phyloP scores from a whole-genome alignment of 2,329 filamentous ascomycete species.

The Aspergillus terreus region DNA sequence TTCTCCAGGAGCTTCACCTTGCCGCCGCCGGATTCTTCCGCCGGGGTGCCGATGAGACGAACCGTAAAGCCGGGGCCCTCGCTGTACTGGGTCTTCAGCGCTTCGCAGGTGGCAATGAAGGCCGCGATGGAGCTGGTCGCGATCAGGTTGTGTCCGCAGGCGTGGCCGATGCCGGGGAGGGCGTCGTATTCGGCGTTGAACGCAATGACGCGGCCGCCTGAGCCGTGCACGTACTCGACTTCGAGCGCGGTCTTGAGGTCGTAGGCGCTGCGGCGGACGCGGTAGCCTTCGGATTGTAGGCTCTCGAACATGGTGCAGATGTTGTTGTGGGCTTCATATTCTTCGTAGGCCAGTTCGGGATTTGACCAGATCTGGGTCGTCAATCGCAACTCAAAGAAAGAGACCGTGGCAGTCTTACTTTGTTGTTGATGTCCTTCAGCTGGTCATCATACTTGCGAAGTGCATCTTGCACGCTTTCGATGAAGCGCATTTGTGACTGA shows the following conservation, averaged over 20 bases:
- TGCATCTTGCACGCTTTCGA: slow-evolving; percentile 20
- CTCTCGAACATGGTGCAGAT: slow-evolving; percentile 40
- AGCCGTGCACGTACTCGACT: slow-evolving; percentile 31
- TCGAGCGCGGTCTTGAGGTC: slow-evolving; percentile 50
- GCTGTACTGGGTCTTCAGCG: slow-evolving; percentile 19
- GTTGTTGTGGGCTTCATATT: slow-evolving; percentile 49
- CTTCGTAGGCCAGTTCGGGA: slow-evolving; percentile 50
- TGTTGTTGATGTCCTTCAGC: slow-evolving; percentile 21
- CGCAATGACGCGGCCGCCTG: slow-evolving; percentile 22
- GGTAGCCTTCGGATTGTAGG: slow-evolving; percentile 35
- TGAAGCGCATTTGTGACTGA: slow-evolving; percentile 20
- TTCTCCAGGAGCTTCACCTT: slow-evolving; percentile 38
- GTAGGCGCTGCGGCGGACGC: slow-evolving; percentile 45
- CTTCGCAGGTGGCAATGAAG: slow-evolving; percentile 30
- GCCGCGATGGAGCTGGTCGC: slow-evolving; percentile 32
- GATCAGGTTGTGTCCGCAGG: slow-evolving; percentile 33
- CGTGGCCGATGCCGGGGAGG: slow-evolving; percentile 34
- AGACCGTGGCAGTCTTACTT: slow-evolving; percentile 10
- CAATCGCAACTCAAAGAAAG: background rate
- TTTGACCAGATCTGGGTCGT: slow-evolving; percentile 38
- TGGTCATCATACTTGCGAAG: slow-evolving; percentile 20
- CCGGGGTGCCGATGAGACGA: slow-evolving; percentile 33
- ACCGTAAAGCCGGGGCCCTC: slow-evolving; percentile 23
- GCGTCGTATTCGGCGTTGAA: slow-evolving; percentile 41
- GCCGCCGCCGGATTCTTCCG: slow-evolving; percentile 34